These are phyloP conservation scores for Penicillium fuscoglaucum DNA, from an alignment of 2,329 filamentous ascomycete genomes.

Conservation along the genomic window DNA sequence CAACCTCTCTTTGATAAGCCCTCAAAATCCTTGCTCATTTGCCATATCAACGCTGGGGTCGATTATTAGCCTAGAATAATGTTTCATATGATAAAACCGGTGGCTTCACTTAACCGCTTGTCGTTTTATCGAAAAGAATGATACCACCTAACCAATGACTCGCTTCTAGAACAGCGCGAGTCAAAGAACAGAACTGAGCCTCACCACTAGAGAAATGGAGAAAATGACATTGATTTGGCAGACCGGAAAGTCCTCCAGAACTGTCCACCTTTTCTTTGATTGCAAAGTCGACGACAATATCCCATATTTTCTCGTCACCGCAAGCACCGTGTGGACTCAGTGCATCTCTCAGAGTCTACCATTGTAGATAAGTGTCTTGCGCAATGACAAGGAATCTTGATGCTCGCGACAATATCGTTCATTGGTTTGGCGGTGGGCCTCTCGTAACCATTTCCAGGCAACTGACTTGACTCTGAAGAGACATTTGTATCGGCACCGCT, in stretches of 20 bases:
- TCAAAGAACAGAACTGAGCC: neutral
- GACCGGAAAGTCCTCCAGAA: neutral
- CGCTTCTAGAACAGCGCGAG: neutral
- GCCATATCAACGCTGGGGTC: neutral
- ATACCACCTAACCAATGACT: neutral
- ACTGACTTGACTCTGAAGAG: no score
- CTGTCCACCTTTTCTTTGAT: neutral
- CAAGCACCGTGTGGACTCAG: neutral
- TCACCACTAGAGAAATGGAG: neutral
- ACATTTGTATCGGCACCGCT: no score
- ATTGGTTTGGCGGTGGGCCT: neutral
- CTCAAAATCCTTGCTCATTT: neutral
- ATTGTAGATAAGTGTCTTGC: no score
- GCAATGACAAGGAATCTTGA: neutral
- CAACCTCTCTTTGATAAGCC: neutral
- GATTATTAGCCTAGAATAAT: neutral
- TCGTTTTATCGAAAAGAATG: neutral
- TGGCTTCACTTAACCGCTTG: neutral
- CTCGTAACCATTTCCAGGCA: no score
- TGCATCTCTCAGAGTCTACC: neutral
- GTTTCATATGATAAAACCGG: neutral
- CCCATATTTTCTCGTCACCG: neutral
- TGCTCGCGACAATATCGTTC: neutral
- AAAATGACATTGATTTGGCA: neutral
- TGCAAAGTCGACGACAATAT: no score